These are phyloP conservation scores for Penicillium antarcticum DNA, from an alignment of 495 filamentous ascomycete genomes.

Conservation along the genomic window DNA sequence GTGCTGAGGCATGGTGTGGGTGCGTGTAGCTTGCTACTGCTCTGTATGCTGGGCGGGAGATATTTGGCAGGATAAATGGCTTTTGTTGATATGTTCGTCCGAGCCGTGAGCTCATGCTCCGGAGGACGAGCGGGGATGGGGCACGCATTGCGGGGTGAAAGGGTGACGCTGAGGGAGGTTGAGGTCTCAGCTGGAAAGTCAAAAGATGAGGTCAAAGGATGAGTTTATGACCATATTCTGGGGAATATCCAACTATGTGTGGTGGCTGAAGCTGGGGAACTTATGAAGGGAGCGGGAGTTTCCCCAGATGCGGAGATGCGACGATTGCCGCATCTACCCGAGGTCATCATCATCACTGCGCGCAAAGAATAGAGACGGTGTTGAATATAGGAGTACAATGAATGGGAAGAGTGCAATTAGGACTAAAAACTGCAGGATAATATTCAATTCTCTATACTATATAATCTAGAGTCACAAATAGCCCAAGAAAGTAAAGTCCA, in stretches of 20 bases:
- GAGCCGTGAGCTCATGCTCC: conserved; percentile 28
- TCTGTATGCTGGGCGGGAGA: conserved; percentile 7
- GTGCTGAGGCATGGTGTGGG: conserved; percentile 65
- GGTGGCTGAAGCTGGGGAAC: not conserved
- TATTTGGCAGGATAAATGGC: conserved; percentile 3
- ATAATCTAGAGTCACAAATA: not conserved
- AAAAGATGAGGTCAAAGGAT: not conserved
- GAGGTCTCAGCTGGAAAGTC: not conserved
- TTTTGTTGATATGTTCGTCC: conserved; percentile 9
- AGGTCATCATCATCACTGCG: conserved; percentile 10
- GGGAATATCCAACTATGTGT: too few relatives aligned
- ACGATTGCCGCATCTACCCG: conserved; percentile 42
- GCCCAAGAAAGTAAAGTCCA: not conserved
- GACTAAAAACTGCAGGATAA: too few relatives aligned
- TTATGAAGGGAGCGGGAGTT: conserved; percentile 12
- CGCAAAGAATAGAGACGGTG: not conserved
- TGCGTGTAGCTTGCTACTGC: conserved; percentile 59
- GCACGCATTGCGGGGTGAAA: conserved; percentile 36
- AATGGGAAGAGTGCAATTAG: too few relatives aligned
- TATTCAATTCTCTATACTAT: too few relatives aligned
- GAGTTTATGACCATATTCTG: not conserved
- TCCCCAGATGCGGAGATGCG: conserved; percentile 39
- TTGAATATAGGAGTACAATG: not conserved
- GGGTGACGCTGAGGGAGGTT: conserved; percentile 2
- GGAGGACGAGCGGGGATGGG: conserved; percentile 35